These are phyloP conservation scores for Ascochyta fabae DNA, from an alignment of 2,329 filamentous ascomycete genomes.

Conservation along the genomic window DNA sequence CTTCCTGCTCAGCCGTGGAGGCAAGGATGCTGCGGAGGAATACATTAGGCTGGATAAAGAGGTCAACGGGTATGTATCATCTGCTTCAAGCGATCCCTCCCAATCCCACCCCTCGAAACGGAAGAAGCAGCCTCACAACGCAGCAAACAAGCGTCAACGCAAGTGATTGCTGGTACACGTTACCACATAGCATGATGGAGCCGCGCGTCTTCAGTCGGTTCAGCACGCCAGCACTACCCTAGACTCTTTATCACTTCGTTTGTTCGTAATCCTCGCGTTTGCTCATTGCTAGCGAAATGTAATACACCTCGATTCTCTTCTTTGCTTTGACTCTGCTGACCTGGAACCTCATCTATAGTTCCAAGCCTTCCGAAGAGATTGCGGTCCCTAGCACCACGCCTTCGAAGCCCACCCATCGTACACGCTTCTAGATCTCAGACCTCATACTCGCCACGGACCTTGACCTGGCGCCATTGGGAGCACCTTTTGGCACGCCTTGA, in stretches of 20 bases:
- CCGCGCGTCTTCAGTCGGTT: constrained; percentile 3
- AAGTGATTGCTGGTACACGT: constrained; percentile 25
- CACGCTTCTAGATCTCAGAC: constrained; percentile 8
- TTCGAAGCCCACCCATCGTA: constrained; percentile 7
- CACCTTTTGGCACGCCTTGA: not conserved
- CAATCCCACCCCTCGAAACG: constrained; percentile 30
- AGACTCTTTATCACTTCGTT: constrained; percentile 21
- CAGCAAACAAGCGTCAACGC: constrained; percentile 42
- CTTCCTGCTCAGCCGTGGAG: constrained; percentile 83
- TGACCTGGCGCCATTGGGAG: not conserved
- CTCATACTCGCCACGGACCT: not conserved
- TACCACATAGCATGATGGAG: constrained; percentile 10
- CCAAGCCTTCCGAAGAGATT: constrained; percentile 18
- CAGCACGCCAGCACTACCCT: constrained; percentile 7
- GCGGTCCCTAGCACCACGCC: constrained; percentile 3
- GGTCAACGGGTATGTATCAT: constrained; percentile 71
- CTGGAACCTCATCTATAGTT: constrained; percentile 15
- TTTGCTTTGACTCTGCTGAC: constrained; percentile 20
- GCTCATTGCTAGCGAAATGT: constrained; percentile 37
- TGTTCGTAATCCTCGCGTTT: constrained; percentile 28
- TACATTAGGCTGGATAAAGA: constrained; percentile 84
- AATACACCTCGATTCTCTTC: constrained; percentile 34
- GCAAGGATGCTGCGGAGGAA: constrained; percentile 82
- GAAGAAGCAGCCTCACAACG: constrained; percentile 43
- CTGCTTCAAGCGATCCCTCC: constrained; percentile 37